Evolutionary conservation across 177 flowering plant species (phyloP).

Genomic region (Vitis hybrid): DNA sequence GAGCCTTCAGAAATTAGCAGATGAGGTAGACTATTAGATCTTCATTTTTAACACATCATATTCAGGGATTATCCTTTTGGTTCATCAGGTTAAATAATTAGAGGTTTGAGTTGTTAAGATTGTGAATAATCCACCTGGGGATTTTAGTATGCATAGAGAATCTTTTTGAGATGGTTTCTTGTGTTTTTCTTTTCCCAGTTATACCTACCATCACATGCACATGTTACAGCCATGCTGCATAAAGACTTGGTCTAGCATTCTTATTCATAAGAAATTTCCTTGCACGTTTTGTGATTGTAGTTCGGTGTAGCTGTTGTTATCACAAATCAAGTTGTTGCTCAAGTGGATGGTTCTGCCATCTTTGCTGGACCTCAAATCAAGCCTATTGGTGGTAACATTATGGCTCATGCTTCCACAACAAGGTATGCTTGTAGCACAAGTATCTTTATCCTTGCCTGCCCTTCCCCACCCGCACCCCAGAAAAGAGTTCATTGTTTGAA

Average conservation of each 20-base stretch:
- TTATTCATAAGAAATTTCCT: not conserved
- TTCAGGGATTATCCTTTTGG: too few relatives aligned
- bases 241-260: not conserved
- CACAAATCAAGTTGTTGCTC: conserved; percentile 97
- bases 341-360: conserved; percentile 93
- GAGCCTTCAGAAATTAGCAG: conserved; percentile 93
- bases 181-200: not conserved
- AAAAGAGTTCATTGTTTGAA: too few relatives aligned
- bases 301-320: conserved; percentile 98
- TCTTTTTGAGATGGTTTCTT: too few relatives aligned
- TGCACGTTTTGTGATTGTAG: conserved; percentile 33
- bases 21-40: conserved; percentile 54
- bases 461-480: too few relatives aligned
- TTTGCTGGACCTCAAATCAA: conserved; percentile 96
- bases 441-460: too few relatives aligned
- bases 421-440: conserved; percentile 42
- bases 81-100: not conserved
- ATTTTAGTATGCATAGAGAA: not conserved
- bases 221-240: not conserved
- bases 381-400: conserved; percentile 98
- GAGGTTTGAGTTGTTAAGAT: not conserved
- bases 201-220: not conserved
- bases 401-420: conserved; percentile 98
- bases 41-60: not conserved
- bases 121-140: not conserved